Base-by-base conservation (phyloP, 139 green algal species). In the Chlamydomonas applanata region DNA sequence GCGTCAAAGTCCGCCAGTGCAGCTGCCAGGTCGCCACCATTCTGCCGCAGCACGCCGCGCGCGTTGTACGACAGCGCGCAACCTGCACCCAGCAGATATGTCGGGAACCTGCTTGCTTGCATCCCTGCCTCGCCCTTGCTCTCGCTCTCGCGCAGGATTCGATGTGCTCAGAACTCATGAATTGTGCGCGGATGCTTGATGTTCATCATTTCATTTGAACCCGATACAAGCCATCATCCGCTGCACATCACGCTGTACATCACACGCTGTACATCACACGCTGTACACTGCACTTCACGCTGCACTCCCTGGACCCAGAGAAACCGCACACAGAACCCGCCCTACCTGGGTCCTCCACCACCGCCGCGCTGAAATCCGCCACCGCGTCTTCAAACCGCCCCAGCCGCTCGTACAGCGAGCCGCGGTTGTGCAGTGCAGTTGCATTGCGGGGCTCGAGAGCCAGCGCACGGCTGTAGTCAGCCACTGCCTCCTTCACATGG, bases 341-440 rank as follows among this genome's bases (percentile, higher is more conserved):
- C 5, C 40, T 5, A 40, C 22, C 36, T 33, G 30, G 29, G 7
- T n/a, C 9, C 9, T 52, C 29, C 27, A n/a, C 4, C 33, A 71
- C 20, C 20, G 19, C 20, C 3, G 34, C 33, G 54, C 9, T 71
- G 34, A 16, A 57, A 11, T 57, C 27, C 3, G 60, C 20, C 60
- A 40, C 29, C 5, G n/a, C 13, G 7, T 67, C 27, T 25, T 24
- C 14, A 40, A 24, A 40, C 17, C 25, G 5, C 4, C 87, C 87
- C 52, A 85, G 44, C 16, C 89, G 79, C 78, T 95, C 89, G 69
- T 89, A 84, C 80, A 94, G 73, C 35, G 69, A 76, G 27, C 85
- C 91, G 2, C 92, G 75, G 72, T 94, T 96, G 76, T 95, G 89
- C 32, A 86, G 83, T 0, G 93, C 93, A 5, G 89, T 89, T 7